Evolutionary conservation across 371 early-diverging fungal species (phyloP).

Genomic region (Mycotypha africana): DNA sequence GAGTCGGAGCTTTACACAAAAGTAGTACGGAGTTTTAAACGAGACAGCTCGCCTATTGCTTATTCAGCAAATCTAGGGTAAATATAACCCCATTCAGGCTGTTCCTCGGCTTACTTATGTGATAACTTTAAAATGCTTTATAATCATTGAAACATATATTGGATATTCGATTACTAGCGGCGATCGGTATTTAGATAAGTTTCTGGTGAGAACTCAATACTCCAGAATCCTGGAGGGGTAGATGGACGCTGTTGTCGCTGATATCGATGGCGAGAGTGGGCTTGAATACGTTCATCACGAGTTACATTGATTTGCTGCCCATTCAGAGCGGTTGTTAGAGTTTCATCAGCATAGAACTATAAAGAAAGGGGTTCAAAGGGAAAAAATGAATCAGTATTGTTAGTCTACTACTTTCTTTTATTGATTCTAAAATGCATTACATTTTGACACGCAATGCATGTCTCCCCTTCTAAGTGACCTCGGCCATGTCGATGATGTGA

Average conservation of each 20-base stretch:
- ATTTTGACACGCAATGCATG: neutral
- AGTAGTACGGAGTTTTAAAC: no score
- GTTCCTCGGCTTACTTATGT: no score
- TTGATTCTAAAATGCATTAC: neutral
- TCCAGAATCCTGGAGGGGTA: conserved; percentile 4
- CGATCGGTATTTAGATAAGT: no score
- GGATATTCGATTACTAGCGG: no score
- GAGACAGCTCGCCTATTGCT: no score
- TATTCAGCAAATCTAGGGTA: no score
- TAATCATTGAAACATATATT: no score
- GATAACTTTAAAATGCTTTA: no score
- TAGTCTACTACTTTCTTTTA: neutral
- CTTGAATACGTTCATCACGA: conserved; percentile 2
- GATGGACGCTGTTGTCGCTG: neutral
- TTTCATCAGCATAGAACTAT: conserved; percentile 2
- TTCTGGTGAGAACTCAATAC: no score
- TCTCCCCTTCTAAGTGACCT: neutral
- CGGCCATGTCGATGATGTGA: neutral
- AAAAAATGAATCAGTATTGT: neutral
- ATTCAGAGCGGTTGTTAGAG: neutral
- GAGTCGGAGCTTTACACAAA: no score
- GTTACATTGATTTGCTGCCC: neutral
- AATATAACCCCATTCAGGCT: no score
- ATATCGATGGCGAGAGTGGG: neutral
- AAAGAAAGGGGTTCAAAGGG: no score